phyloP scores from a whole-genome alignment of 345 rosid species.

The Citrus cavaleriei region DNA sequence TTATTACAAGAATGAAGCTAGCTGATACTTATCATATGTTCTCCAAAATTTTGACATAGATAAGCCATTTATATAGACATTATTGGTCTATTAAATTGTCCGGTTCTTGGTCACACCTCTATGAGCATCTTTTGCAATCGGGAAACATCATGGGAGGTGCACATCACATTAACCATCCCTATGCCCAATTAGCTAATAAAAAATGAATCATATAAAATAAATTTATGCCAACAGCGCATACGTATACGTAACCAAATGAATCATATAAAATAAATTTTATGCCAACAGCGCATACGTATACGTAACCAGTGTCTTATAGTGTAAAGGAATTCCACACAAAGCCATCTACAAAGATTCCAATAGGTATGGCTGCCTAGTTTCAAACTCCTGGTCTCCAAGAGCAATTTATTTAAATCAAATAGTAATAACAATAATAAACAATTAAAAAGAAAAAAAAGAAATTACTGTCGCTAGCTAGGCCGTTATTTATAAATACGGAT shows the following conservation, averaged over 20 bases:
- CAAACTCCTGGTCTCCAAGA: not conserved
- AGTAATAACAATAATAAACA: no score
- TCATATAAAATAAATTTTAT: not conserved
- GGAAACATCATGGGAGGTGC: not conserved
- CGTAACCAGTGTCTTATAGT: slow-evolving; percentile 35
- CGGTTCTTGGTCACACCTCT: not conserved
- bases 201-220: not conserved
- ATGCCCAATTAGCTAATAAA: not conserved
- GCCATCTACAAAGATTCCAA: slow-evolving; percentile 42
- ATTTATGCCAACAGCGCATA: not conserved
- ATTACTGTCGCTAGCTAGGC: not conserved
- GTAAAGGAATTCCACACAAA: slow-evolving; percentile 21
- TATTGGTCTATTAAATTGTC: not conserved
- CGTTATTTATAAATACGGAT: not conserved
- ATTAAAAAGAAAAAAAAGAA: no score
- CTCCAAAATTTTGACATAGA: not conserved
- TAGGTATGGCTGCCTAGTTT: not conserved
- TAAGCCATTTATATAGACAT: not conserved
- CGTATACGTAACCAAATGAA: not conserved
- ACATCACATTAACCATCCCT: not conserved
- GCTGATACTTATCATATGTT: no score
- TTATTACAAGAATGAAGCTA: no score
- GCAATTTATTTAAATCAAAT: no score
- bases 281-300: not conserved
- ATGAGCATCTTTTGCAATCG: not conserved